phyloP scores from a whole-genome alignment of 2,329 filamentous ascomycete species.

The Aspergillus tamarii region DNA sequence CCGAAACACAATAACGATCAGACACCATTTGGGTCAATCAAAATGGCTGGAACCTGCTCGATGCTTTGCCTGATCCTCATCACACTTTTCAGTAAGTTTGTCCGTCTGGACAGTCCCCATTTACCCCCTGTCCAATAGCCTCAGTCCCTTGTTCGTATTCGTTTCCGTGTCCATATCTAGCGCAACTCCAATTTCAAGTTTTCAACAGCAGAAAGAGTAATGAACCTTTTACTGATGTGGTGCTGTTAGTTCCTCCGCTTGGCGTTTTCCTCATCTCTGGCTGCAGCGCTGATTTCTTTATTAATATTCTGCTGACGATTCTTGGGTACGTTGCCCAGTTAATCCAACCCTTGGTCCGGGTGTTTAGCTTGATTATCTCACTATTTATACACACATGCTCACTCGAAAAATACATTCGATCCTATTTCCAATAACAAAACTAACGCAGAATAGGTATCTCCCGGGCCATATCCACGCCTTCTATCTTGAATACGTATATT shows the following conservation, averaged over 20 bases:
- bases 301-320: slow-evolving; percentile 69
- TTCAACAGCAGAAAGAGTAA: neutral
- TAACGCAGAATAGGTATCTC: slow-evolving; percentile 58
- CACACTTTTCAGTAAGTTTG: slow-evolving; percentile 49
- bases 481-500: slow-evolving; percentile 83
- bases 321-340: slow-evolving; percentile 55
- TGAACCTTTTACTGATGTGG: neutral
- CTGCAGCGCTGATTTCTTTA: slow-evolving; percentile 66
- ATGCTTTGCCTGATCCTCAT: slow-evolving; percentile 50
- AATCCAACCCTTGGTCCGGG: neutral
- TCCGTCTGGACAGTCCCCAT: neutral
- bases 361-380: neutral
- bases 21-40: slow-evolving; percentile 8
- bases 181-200: neutral
- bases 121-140: neutral
- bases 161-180: neutral
- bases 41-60: slow-evolving; percentile 39
- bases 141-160: neutral
- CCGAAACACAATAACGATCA: neutral
- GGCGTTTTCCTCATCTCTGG: slow-evolving; percentile 68
- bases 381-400: neutral
- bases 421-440: neutral
- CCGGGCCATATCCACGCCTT: slow-evolving; percentile 81
- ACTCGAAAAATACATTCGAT: neutral
- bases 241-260: slow-evolving; percentile 65